phyloP scores from a whole-genome alignment of 345 rosid species.

The Ailanthus altissimus region DNA sequence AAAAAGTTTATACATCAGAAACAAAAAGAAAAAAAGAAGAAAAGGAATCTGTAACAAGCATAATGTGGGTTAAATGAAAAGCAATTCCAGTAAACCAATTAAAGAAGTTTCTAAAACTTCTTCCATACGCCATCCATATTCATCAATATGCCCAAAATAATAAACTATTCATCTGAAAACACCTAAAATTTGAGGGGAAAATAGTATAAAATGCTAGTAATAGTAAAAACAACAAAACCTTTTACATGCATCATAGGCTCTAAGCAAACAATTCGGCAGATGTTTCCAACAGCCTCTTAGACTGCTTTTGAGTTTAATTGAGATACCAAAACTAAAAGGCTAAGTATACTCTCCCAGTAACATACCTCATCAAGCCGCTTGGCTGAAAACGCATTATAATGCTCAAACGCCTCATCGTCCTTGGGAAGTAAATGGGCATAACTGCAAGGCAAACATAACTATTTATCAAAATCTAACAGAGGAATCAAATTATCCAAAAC shows the following conservation, averaged over 20 bases:
- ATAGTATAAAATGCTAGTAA: neutral
- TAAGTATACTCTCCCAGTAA: neutral
- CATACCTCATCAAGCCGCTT: conserved; percentile 93
- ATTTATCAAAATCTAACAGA: conserved; percentile 8
- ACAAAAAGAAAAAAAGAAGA: neutral
- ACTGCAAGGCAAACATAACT: conserved; percentile 41
- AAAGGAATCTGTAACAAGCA: neutral
- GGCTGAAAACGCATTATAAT: conserved; percentile 62
- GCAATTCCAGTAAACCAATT: neutral
- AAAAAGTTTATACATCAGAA: conserved; percentile 9
- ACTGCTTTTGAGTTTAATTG: neutral
- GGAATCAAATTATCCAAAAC: neutral
- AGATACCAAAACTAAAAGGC: neutral
- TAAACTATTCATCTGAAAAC: neutral
- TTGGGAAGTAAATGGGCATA: conserved; percentile 91
- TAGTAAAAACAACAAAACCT: neutral
- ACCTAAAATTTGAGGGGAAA: neutral
- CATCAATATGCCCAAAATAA: conserved; percentile 1
- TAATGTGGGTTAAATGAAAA: neutral
- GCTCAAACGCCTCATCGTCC: conserved; percentile 86
- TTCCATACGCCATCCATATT: conserved; percentile 8
- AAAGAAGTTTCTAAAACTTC: conserved; percentile 2
- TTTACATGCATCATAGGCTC: neutral
- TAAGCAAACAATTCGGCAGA: conserved; percentile 8
- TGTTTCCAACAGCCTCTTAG: neutral